Conservation (phyloP, 257 asterid species). For the Cruciata laevipes region DNA sequence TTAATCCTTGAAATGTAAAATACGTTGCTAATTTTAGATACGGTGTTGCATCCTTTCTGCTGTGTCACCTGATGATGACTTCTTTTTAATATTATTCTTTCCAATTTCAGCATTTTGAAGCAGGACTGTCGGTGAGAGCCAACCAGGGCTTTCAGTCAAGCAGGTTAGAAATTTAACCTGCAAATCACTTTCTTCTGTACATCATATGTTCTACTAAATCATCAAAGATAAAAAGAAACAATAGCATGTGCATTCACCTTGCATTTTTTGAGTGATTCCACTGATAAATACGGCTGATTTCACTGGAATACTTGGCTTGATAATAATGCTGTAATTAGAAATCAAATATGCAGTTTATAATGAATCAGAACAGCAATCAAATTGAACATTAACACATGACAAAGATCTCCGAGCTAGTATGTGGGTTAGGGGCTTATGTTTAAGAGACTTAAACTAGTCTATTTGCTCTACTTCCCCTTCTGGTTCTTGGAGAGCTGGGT, state of each 20-base stretch:
- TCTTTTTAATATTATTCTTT: neutral
- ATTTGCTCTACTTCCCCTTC: no score
- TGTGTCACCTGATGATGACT: neutral
- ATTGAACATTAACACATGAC: no score
- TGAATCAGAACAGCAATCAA: no score
- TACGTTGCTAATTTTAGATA: neutral
- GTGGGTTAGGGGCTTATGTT: no score
- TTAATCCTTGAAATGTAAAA: neutral
- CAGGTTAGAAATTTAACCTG: slow-evolving; percentile 37
- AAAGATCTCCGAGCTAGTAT: no score
- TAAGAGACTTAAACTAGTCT: no score
- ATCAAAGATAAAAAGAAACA: neutral
- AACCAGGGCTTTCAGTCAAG: slow-evolving; percentile 64
- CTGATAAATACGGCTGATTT: no score
- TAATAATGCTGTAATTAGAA: no score
- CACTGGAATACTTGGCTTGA: no score
- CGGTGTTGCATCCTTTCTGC: neutral
- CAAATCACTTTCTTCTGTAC: neutral
- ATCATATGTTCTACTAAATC: neutral
- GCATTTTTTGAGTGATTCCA: neutral
- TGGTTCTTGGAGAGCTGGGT: no score
- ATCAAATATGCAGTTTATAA: no score
- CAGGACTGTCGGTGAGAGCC: slow-evolving; percentile 74
- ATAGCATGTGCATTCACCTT: neutral
- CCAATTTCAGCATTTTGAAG: slow-evolving; percentile 87